A percentile compares a stretch with the other conserved stretches of the same genome.
phyloP scores from a whole-genome alignment of 176 grass and related monocot species.

The Calamus simplicifolius region DNA sequence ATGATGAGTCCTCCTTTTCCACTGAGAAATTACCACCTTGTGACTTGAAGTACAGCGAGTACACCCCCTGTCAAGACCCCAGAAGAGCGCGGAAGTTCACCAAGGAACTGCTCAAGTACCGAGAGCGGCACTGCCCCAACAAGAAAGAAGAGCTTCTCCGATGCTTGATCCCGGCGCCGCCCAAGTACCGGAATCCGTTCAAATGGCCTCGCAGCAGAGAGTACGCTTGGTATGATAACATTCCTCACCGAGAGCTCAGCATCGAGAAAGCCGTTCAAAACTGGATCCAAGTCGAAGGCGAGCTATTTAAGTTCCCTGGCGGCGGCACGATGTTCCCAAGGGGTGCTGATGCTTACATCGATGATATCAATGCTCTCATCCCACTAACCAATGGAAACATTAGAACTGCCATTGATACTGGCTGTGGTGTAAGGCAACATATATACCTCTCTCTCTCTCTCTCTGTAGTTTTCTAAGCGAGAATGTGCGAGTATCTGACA shows the following conservation, averaged over 20 bases:
- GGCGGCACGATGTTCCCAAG: slow-evolving; percentile 83
- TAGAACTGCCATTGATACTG: slow-evolving; percentile 76
- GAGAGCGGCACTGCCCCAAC: slow-evolving; percentile 68
- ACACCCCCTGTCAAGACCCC: slow-evolving; percentile 87
- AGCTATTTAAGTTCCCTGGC: slow-evolving; percentile 61
- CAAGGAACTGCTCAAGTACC: slow-evolving; percentile 61
- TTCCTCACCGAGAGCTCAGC: slow-evolving; percentile 78
- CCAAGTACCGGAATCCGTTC: slow-evolving; percentile 69
- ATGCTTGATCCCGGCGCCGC: slow-evolving; percentile 70
- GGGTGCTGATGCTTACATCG: slow-evolving; percentile 79
- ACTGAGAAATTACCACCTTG: slow-evolving; percentile 40
- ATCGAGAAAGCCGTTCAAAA: slow-evolving; percentile 90
- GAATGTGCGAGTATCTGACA: slow-evolving; percentile 1
- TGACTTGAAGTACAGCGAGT: slow-evolving; percentile 65
- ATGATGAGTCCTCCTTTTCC: slow-evolving; percentile 23
- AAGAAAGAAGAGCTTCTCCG: slow-evolving; percentile 38
- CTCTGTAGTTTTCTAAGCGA: slow-evolving; percentile 1
- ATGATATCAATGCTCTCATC: slow-evolving; percentile 57
- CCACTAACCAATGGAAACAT: slow-evolving; percentile 55
- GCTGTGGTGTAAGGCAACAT: slow-evolving; percentile 58
- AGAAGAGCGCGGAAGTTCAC: slow-evolving; percentile 64
- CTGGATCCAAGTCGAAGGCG: slow-evolving; percentile 80
- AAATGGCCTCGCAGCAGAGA: slow-evolving; percentile 68
- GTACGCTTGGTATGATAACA: slow-evolving; percentile 88
- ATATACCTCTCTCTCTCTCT: slow-evolving; percentile 6